A percentile compares a stretch with the other conserved stretches of the same genome.
Evolutionary conservation across 2,329 filamentous ascomycete genomes (phyloP).

Genomic region (Aureobasidium leucospermi): DNA sequence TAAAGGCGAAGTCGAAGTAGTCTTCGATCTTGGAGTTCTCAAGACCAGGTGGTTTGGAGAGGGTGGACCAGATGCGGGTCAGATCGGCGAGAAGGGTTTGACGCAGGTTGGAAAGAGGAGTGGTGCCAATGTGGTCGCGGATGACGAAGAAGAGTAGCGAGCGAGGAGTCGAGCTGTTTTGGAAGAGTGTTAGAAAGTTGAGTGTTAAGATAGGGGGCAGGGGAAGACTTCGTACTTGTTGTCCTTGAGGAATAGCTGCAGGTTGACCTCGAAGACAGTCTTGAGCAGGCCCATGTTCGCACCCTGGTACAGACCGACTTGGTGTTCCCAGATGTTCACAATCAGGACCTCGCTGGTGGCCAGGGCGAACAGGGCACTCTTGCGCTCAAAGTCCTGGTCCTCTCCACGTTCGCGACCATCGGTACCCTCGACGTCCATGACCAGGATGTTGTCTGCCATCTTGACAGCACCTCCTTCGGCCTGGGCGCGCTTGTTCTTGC

Average conservation of each 20-base stretch:
- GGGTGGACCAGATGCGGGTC: constrained; percentile 81
- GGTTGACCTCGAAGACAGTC: constrained; percentile 97
- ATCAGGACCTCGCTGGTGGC: constrained; percentile 97
- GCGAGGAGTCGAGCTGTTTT: constrained; percentile 65
- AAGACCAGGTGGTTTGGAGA: constrained; percentile 83
- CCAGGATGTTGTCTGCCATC: constrained; percentile 96
- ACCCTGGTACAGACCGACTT: constrained; percentile 94
- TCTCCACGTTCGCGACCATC: constrained; percentile 94
- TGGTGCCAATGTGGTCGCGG: constrained; percentile 89
- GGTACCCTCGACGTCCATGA: constrained; percentile 98
- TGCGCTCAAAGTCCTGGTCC: constrained; percentile 97
- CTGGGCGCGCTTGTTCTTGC: constrained; percentile 72
- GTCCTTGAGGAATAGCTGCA: constrained; percentile 95
- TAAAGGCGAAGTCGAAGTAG: constrained; percentile 98
- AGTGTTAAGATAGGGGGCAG: neutral
- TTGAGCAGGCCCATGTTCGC: constrained; percentile 98
- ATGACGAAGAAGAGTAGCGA: constrained; percentile 98
- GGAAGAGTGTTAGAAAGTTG: neutral
- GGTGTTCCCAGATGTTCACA: constrained; percentile 99
- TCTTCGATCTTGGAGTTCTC: constrained; percentile 88
- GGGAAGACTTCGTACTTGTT: constrained; percentile 58
- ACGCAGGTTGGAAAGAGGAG: constrained; percentile 81
- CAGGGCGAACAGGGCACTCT: constrained; percentile 93
- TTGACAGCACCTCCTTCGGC: constrained; percentile 42
- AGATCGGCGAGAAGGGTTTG: constrained; percentile 87